phyloP scores from a whole-genome alignment of 306 rosid genomes.

The Cucumis sativus region Cucumber_9930_V3 NC_026658.2:4947501-4948000 shows the following conservation, averaged over 20 bases:
- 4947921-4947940: not conserved
- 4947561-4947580: no score
- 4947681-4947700: not conserved
- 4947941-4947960: not conserved
- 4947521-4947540: no score
- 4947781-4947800: not conserved
- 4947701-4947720: not conserved
- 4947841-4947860: not conserved
- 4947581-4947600: not conserved
- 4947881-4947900: not conserved
- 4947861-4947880: not conserved
- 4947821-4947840: not conserved
- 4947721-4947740: constrained; percentile 2
- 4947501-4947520: no score
- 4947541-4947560: no score
- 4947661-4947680: not conserved
- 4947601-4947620: not conserved
- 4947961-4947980: no score
- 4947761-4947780: not conserved
- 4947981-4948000: no score
- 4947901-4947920: not conserved
- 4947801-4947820: not conserved
- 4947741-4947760: not conserved
- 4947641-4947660: not conserved
- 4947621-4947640: not conserved